Conservation (phyloP, 2,329 filamentous ascomycete genomes). For the Pseudogymnoascus sp. region DNA sequence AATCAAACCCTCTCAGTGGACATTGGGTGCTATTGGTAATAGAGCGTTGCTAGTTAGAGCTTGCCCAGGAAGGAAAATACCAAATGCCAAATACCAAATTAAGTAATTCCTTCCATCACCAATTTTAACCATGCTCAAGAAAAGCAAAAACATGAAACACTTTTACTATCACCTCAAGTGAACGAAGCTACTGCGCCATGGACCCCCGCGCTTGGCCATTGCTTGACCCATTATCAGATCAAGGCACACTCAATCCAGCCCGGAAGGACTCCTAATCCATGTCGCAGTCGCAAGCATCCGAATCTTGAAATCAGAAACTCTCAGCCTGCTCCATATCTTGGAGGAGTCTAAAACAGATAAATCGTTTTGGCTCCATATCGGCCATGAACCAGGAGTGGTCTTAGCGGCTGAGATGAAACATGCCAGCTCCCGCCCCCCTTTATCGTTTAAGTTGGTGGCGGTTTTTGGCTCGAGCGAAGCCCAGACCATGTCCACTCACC, state of each 20-base stretch:
- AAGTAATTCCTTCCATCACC: neutral
- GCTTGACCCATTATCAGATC: neutral
- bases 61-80: neutral
- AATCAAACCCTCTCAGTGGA: neutral
- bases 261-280: neutral
- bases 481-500: neutral
- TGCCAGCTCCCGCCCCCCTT: neutral
- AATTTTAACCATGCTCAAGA: neutral
- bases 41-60: neutral
- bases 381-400: neutral
- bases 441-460: neutral
- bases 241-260: neutral
- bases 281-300: neutral
- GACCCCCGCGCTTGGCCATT: neutral
- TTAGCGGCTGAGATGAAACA: neutral
- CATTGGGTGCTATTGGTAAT: neutral
- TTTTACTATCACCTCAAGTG: neutral
- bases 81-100: neutral
- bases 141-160: neutral
- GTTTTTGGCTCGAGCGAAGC: neutral
- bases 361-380: neutral
- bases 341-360: neutral
- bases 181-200: neutral
- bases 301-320: slow-evolving; percentile 1
- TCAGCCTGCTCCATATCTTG: neutral